Evolutionary conservation across 2,329 filamentous ascomycete species (phyloP).

Genomic region (Apiospora saccharicola): DNA sequence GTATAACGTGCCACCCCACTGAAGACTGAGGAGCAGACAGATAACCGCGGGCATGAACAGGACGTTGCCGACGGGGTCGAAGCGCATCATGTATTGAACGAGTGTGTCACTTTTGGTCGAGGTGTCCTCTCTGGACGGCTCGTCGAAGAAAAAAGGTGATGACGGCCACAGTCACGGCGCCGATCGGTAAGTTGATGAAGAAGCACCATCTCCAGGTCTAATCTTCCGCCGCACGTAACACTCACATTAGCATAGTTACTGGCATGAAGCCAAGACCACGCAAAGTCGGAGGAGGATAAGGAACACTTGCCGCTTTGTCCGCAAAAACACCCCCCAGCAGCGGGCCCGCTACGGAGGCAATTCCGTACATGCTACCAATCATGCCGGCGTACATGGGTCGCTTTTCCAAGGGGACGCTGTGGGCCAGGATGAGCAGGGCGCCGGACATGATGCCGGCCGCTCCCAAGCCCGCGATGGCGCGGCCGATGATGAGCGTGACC

Average conservation of each 20-base stretch:
- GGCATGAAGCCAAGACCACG: slow-evolving; percentile 27
- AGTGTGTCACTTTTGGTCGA: not conserved
- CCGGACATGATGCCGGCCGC: slow-evolving; percentile 41
- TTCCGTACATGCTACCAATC: not conserved
- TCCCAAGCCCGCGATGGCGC: slow-evolving; percentile 46
- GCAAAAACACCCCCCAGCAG: not conserved
- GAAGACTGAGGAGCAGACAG: slow-evolving; percentile 54
- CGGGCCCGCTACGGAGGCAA: slow-evolving; percentile 3
- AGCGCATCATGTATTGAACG: slow-evolving; percentile 24
- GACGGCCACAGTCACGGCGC: slow-evolving; percentile 27
- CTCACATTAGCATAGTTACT: slow-evolving; percentile 18
- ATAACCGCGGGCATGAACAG: slow-evolving; percentile 39
- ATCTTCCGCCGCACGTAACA: not conserved
- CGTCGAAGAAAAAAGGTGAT: slow-evolving; percentile 30
- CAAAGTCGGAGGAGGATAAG: not conserved
- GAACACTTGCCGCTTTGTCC: not conserved
- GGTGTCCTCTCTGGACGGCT: slow-evolving; percentile 15
- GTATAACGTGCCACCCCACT: slow-evolving; percentile 49
- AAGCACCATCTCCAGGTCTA: slow-evolving; percentile 34
- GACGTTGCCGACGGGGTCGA: slow-evolving; percentile 30
- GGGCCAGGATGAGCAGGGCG: not conserved
- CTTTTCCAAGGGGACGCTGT: not conserved
- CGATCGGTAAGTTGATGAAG: slow-evolving; percentile 35
- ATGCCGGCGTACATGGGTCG: slow-evolving; percentile 9
- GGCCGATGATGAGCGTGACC: slow-evolving; percentile 44